Base-by-base conservation (phyloP, 2,329 filamentous ascomycete species). In the Chrysosporium keratinophilum region DNA sequence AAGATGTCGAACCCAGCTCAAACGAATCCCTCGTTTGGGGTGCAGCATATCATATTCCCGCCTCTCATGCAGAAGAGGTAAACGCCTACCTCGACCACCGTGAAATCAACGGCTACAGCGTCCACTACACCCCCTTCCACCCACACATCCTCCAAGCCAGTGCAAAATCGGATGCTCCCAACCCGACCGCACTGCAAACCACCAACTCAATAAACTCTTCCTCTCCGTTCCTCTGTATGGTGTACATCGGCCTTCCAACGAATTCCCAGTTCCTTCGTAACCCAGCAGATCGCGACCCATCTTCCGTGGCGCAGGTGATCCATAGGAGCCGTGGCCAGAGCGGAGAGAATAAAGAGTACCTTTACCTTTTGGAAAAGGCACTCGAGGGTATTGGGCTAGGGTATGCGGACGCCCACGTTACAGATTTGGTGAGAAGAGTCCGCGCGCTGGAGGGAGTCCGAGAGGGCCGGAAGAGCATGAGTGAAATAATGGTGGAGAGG, bases 71-170 rank as follows among this genome's bases (percentile, higher is more conserved):
- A 19, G 78, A 82, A 56, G 84, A 91, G 71, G 91, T 96, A 3
- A 84, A 87, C 61, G 79, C 83, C 55, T 96, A 96, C 68, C 86
- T 98, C 46, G 90, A 97, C 69, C 91, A 96, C 60, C 84, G 93
- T 44, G 93, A 98, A 71, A 95, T 97, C 66, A 95, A 97, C 72
- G 93, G 93, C 23, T 98, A 98, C 71, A 87, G 84, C 52, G 94
- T 95, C 60, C 90, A 96, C 70, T 88, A 89, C 69, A 88, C 89
- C 28, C 82, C 85, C 0, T 96, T 97, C 68, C 76, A 90, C 62
- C 82, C 84, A 5, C 76, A 79, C 3, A 19, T 17, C 4, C 59
- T 68, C 11, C 39, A 59, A 48, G 50, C 15, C 54, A 34, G 46
- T 55, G 62, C 54, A 31, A 49, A 59, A 34, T 53, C 58, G 63